Base-by-base conservation (phyloP, 169 alveolate species). In the Eimeria acervulina region DNA sequence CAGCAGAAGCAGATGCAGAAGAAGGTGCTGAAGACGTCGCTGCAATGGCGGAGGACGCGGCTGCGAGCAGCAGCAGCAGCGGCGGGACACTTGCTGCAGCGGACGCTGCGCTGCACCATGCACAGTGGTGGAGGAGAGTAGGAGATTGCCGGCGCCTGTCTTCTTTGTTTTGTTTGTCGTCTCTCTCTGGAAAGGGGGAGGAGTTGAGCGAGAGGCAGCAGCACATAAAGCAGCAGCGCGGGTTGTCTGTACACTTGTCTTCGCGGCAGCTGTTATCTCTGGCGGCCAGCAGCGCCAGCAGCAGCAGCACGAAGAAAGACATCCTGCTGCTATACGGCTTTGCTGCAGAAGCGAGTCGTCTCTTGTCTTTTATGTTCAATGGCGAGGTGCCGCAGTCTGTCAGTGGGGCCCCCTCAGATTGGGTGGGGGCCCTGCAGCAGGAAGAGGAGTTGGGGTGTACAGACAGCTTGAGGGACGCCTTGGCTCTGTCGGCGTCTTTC, bases 331-430 rank as follows among this genome's bases (percentile, higher is more conserved):
- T 76, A 23, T n/a, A 40, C 38, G 84, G 91, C 47, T 78, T 92
- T 74, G 87, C 87, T 23, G 90, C 31, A 51, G 95, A 76, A 61
- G 92, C 90, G 15, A 92, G 95, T 26, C 68, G 91, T 26, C 95
- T 92, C 12, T 70, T 92, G 31, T 84, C 80, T 6, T 92, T 92
- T 51, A 55, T 92, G 52, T 92, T 78, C 70, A 23, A 59, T 47
- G 90, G 90, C 6, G 33, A 12, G 7, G 1, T 81, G 68, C 90
- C 66, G 28, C 72, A 19, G 66, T 7, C 33, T 3, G 31, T 36
- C 40, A 1, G 47, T 12, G 72, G 68, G 42, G 42, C 51, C 33
- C 90, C 68, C 13, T 40, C 90, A 19, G 90, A 42, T 36, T 81
- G 90, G 90, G 90, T 42, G 15, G 90, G 68, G 51, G 21, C 72